A percentile compares a stretch with the other conserved stretches of the same genome.
These are phyloP conservation scores for Petunia hybrid DNA, from an alignment of 305 asterid species.

Conservation along the genomic window DNA sequence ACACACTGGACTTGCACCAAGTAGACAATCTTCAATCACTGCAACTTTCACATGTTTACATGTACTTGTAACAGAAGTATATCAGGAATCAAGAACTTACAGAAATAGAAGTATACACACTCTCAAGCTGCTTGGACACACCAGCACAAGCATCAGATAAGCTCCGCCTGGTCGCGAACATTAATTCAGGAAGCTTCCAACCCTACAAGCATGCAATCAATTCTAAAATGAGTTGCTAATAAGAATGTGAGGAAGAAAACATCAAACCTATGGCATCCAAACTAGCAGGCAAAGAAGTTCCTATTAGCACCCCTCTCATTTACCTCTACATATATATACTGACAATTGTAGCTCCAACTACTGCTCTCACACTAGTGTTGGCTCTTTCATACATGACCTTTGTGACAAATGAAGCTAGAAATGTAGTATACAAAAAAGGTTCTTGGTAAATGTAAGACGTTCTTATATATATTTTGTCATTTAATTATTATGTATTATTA, in stretches of 20 bases:
- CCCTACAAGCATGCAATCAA: conserved; percentile 64
- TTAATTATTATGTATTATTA: too few species aligned
- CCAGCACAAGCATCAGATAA: conserved; percentile 78
- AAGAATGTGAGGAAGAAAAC: background rate
- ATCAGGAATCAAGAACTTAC: conserved; percentile 52
- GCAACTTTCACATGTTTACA: conserved; percentile 8
- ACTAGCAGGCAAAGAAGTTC: conserved; percentile 22
- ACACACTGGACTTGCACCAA: conserved; percentile 9
- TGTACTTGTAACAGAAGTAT: background rate
- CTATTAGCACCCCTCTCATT: background rate
- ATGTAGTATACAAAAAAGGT: too few species aligned
- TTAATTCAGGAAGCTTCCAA: conserved; percentile 86
- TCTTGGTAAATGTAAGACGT: too few species aligned
- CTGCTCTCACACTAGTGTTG: too few species aligned
- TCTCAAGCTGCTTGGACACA: conserved; percentile 87
- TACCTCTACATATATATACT: too few species aligned
- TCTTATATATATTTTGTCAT: too few species aligned
- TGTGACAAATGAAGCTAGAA: too few species aligned
- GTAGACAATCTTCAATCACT: conserved; percentile 1
- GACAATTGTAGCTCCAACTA: too few species aligned
- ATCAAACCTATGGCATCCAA: conserved; percentile 27
- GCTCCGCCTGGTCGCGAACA: conserved; percentile 96
- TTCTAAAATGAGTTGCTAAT: conserved; percentile 3
- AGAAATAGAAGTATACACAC: conserved; percentile 71
- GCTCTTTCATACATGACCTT: too few species aligned